Evolutionary conservation across 1,139 yeast species (phyloP), one percentile per base, ranked within the genome.

Genomic region (Nakaseomyces nivariensis): DNA sequence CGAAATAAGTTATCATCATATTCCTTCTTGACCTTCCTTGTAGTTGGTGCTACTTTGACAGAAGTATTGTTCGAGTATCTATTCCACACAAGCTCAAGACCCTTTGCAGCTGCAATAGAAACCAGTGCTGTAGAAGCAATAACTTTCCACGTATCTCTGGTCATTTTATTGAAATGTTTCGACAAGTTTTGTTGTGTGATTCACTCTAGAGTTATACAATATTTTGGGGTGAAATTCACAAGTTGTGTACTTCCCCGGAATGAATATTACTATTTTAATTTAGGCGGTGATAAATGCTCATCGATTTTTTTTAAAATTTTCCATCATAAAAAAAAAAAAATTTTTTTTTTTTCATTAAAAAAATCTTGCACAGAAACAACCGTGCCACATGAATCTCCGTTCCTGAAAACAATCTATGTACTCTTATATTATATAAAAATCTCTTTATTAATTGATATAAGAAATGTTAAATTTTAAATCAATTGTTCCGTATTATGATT

Each of bases 1-100:
- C 83, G 77, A 48, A 88, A 82, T 54, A 92, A 76, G 52, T 81
- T 87, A 59, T 85, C 92, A 37, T 86, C 82, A 61, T 83, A 76
- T 29, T 59, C 54, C 48, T 38, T 51, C 51, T 44, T 48, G 34
- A 25, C 46, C 27, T 36, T 52, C 26, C 10, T 41, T 40, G 24
- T 46, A 22, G 22, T 33, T 33, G 45, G 37, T 32, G 9, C 37
- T n/a, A 13, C 24, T 43, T 25, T 13, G 27, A 10, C 11, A 17
- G 53, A 46, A 4, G 48, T 47, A n/a, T 44, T 5, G 25, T 2
- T 13, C 5, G 25, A 33, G 37, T 58, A 59, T 29, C 46, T 33
- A 7, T 56, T 54, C 57, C 59, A 56, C 9, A 57, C 60, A 4
- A 52, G 6, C 32, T 64, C 67, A 9, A 54, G 41, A 46, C 59